Evolutionary conservation across 805 yeast species (phyloP), one percentile per base, ranked within the genome.

Genomic region (Wickerhamia fluorescens): DNA sequence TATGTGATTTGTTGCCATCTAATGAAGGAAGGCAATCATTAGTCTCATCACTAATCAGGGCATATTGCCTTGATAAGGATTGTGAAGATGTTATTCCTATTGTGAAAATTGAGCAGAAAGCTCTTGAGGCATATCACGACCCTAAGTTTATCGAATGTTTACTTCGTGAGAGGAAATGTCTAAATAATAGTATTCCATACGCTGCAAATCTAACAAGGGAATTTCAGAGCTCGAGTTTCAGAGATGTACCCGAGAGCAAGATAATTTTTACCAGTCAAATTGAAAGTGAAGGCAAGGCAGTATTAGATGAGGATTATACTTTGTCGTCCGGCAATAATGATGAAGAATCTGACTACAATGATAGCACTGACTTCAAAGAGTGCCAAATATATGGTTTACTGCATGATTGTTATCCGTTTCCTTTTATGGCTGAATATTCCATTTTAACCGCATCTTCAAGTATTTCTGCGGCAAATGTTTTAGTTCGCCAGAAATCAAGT

Each of bases 401-500:
- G 10, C 71, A 70, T 35, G 92, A 81, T 46, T 81, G 88, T 45
- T 79, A 79, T 1, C 40, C 69, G 1, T 81, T 81, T 42, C 73
- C 78, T 0, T 56, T 52, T 6, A 47, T 81, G 44, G 53, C 56
- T 7, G 58, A 63, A 35, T 79, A 81, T 41, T 66, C 73, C 4
- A 47, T 45, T 13, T 49, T 57, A 0, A 51, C 66, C 1, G 74
- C 80, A 0, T 83, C 84, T 0, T 70, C 85, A 0, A 72, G 83
- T 2, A 37, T 80, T 7, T 45, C 66, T 7, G 59, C 77, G 7
- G 73, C 73, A 1, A 49, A 53, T 5, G 30, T 29, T 10, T 26
- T 58, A 55, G 41, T 39, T 68, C 3, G 28, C 46, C 2, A 28
- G 25, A 29, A 21, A 27, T 21, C 28, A 17, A 14, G 21, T n/a